Evolutionary conservation across 495 filamentous ascomycete species (phyloP).

Genomic region (Tuber umbilicatum): DNA sequence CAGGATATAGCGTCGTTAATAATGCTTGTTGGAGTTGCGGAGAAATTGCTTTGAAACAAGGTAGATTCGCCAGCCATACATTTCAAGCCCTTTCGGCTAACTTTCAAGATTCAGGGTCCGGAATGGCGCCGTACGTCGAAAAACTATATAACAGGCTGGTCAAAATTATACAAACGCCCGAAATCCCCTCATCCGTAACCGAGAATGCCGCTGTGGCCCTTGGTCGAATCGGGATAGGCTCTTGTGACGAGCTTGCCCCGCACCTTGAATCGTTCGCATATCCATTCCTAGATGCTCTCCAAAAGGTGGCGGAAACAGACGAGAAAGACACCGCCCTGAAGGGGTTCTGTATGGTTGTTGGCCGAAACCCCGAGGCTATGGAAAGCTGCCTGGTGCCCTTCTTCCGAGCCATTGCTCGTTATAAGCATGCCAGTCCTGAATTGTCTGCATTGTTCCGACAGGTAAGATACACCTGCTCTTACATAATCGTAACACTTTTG

Average conservation of each 20-base stretch:
- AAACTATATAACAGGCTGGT: constrained; percentile 67
- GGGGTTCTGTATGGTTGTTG: constrained; percentile 78
- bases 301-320: constrained; percentile 77
- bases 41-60: constrained; percentile 81
- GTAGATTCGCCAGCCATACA: constrained; percentile 38
- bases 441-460: constrained; percentile 48
- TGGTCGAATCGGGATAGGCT: constrained; percentile 80
- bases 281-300: constrained; percentile 73
- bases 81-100: constrained; percentile 16
- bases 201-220: constrained; percentile 94
- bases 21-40: constrained; percentile 98
- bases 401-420: constrained; percentile 75
- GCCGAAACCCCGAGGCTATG: constrained; percentile 85
- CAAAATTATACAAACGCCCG: constrained; percentile 70
- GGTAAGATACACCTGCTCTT: constrained; percentile 41
- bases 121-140: constrained; percentile 69
- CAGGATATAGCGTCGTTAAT: constrained; percentile 84
- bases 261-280: constrained; percentile 74
- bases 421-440: constrained; percentile 51
- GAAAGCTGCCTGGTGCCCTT: constrained; percentile 74
- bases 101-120: constrained; percentile 33
- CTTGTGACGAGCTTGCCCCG: constrained; percentile 67
- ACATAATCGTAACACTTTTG: constrained; percentile 5
- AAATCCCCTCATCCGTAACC: constrained; percentile 81
- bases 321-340: constrained; percentile 92